These are phyloP conservation scores for Ajuga chamaepitys DNA, from an alignment of 257 asterid species.

Conservation along the genomic window DNA sequence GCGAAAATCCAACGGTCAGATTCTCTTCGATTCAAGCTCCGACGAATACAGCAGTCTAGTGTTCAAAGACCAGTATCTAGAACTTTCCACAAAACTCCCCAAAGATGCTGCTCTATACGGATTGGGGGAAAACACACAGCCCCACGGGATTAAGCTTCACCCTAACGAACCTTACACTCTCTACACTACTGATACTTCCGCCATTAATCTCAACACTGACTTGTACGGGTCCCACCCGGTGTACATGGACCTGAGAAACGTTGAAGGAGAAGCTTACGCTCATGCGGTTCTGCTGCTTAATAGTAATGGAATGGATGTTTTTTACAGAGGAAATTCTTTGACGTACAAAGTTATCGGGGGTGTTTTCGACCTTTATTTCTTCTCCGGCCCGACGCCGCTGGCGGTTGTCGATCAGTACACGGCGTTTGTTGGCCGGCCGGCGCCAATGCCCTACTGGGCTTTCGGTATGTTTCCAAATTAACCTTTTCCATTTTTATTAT, in stretches of 20 bases:
- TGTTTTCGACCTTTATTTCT: slow-evolving; percentile 84
- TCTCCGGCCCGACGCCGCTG: slow-evolving; percentile 84
- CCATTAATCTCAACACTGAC: slow-evolving; percentile 73
- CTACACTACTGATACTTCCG: slow-evolving; percentile 72
- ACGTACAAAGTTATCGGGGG: slow-evolving; percentile 96
- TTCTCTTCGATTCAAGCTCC: slow-evolving; percentile 56
- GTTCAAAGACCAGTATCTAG: slow-evolving; percentile 91
- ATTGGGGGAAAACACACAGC: slow-evolving; percentile 80
- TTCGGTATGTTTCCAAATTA: slow-evolving; percentile 44
- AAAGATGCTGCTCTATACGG: slow-evolving; percentile 81
- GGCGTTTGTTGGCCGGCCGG: slow-evolving; percentile 73
- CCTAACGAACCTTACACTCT: slow-evolving; percentile 80
- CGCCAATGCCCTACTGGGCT: slow-evolving; percentile 98
- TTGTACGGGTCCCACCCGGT: slow-evolving; percentile 93
- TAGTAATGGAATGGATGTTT: slow-evolving; percentile 96
- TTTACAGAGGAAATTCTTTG: slow-evolving; percentile 69
- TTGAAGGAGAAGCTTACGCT: slow-evolving; percentile 46
- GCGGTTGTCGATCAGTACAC: slow-evolving; percentile 90
- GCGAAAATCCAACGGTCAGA: slow-evolving; percentile 71
- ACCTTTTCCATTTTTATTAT: neutral
- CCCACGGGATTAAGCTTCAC: slow-evolving; percentile 70
- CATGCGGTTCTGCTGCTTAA: slow-evolving; percentile 80
- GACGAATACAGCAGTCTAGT: slow-evolving; percentile 43
- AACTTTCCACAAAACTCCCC: slow-evolving; percentile 72
- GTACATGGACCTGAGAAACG: slow-evolving; percentile 84